These are phyloP conservation scores for Magnaporthales sp. DNA, from an alignment of 2,329 filamentous ascomycete genomes.

Conservation along the genomic window DNA sequence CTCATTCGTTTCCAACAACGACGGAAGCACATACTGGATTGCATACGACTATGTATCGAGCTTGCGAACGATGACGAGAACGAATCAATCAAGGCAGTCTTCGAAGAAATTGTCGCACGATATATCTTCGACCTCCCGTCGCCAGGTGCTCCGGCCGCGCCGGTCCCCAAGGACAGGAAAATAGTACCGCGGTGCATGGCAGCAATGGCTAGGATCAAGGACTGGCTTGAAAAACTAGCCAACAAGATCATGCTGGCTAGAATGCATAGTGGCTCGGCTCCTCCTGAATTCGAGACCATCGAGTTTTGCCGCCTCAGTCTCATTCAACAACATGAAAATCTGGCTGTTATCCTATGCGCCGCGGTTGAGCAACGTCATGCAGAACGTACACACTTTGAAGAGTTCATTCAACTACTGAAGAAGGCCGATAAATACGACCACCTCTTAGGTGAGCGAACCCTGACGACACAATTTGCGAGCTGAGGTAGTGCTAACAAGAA, in stretches of 20 bases:
- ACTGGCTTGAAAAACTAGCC: conserved; percentile 64
- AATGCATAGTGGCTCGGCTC: conserved; percentile 40
- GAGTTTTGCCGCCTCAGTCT: conserved; percentile 75
- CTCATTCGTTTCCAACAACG: conserved; percentile 85
- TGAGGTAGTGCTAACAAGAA: conserved; percentile 13
- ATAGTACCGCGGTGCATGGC: conserved; percentile 69
- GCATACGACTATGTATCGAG: conserved; percentile 70
- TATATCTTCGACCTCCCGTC: conserved; percentile 43
- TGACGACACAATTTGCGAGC: neutral
- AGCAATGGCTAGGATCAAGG: conserved; percentile 67
- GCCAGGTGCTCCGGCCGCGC: conserved; percentile 32
- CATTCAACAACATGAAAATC: conserved; percentile 79
- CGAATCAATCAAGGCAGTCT: conserved; percentile 35
- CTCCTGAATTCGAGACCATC: conserved; percentile 64
- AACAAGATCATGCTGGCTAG: conserved; percentile 66
- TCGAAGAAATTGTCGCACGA: conserved; percentile 46
- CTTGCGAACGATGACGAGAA: conserved; percentile 53
- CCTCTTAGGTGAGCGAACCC: conserved; percentile 34
- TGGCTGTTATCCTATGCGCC: conserved; percentile 72
- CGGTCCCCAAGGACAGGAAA: conserved; percentile 35
- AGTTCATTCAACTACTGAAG: conserved; percentile 60
- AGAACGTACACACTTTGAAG: conserved; percentile 61
- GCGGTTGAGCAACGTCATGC: conserved; percentile 70
- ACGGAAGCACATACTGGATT: conserved; percentile 75
- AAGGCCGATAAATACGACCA: conserved; percentile 70